Evolutionary conservation across 2,329 filamentous ascomycete species (phyloP).

Genomic region (Monosporascus sp.): DNA sequence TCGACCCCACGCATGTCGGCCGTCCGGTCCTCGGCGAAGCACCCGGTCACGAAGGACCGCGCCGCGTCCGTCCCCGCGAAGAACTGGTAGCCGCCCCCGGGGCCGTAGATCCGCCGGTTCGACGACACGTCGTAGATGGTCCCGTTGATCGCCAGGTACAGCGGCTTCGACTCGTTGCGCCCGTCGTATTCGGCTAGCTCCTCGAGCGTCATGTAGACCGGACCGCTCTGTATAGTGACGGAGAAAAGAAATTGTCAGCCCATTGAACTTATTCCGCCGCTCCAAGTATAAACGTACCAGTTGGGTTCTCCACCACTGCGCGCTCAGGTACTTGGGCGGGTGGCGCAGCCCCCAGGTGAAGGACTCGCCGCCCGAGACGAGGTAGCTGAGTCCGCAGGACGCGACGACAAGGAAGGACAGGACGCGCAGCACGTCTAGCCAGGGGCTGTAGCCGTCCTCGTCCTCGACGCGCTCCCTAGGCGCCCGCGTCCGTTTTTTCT

Average conservation of each 20-base stretch:
- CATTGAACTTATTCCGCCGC: not conserved
- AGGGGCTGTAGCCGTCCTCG: conserved; percentile 53
- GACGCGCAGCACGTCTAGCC: conserved; percentile 65
- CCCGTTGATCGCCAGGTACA: conserved; percentile 88
- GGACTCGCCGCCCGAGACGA: conserved; percentile 66
- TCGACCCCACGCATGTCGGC: conserved; percentile 84
- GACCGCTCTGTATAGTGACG: conserved; percentile 39
- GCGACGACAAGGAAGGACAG: conserved; percentile 61
- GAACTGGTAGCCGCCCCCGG: conserved; percentile 79
- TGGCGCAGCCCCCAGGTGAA: conserved; percentile 61
- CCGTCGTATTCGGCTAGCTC: conserved; percentile 76
- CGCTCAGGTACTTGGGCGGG: conserved; percentile 56
- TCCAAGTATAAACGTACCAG: conserved; percentile 42
- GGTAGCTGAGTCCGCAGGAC: conserved; percentile 68
- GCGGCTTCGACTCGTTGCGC: conserved; percentile 64
- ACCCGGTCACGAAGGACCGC: conserved; percentile 86
- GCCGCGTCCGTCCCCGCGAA: conserved; percentile 85
- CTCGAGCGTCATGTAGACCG: conserved; percentile 66
- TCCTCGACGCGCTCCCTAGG: conserved; percentile 43
- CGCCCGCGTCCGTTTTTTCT: conserved; percentile 20
- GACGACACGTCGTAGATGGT: conserved; percentile 79
- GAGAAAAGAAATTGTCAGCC: too few species aligned
- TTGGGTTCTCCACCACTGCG: conserved; percentile 54
- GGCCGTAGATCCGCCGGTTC: conserved; percentile 66
- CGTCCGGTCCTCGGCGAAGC: conserved; percentile 80